Conservation (phyloP, 148 eudicot species). For the Silene uniflora region DNA sequence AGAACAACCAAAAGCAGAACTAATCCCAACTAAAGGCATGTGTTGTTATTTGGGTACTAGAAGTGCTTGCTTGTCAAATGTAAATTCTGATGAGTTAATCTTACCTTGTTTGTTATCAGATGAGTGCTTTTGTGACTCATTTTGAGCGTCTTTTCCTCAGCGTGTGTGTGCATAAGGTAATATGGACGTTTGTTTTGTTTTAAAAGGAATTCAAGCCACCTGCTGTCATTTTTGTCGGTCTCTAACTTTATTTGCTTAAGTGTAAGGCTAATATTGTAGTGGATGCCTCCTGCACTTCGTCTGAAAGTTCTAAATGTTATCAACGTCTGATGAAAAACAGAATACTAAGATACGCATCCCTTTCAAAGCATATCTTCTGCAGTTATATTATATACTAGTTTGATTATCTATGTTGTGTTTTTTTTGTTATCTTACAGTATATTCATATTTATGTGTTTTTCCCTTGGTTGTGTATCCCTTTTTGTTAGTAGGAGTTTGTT, state of each 20-base stretch:
- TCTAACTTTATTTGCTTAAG: not conserved
- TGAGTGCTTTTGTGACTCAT: not conserved
- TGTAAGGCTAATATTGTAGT: not conserved
- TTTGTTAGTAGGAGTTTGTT: conserved; percentile 60
- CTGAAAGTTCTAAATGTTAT: not conserved
- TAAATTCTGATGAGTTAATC: not conserved
- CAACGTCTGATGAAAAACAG: not conserved
- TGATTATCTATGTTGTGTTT: not conserved
- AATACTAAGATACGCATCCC: not conserved
- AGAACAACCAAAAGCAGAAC: too few relatives aligned
- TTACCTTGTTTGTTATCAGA: not conserved
- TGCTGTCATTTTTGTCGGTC: not conserved
- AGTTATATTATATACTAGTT: not conserved
- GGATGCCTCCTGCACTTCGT: not conserved
- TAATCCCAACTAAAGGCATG: conserved; percentile 35
- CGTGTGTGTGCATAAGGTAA: not conserved
- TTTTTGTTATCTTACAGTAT: not conserved
- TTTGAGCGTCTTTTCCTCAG: not conserved
- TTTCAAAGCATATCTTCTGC: not conserved
- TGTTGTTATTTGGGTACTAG: conserved; percentile 22
- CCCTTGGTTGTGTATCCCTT: conserved; percentile 11
- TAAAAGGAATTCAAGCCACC: not conserved
- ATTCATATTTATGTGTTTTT: not conserved
- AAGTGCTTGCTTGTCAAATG: not conserved
- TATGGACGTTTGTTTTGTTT: not conserved